Evolutionary conservation across 441 rosid species (phyloP).

Genomic region (Gossypium gossypioides): DNA sequence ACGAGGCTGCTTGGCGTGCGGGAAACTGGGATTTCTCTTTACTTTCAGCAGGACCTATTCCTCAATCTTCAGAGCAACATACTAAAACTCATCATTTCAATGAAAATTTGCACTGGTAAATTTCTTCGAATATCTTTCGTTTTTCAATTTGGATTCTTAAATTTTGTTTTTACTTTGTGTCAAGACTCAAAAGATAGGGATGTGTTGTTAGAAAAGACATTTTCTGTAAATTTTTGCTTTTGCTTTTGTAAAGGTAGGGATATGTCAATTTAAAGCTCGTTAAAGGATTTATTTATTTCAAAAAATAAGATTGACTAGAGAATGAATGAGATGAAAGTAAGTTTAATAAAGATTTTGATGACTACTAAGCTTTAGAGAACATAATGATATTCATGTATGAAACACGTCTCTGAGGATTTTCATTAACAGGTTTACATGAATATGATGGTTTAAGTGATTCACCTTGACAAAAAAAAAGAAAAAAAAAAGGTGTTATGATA

Average conservation of each 20-base stretch:
- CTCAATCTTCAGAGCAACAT: constrained; percentile 36
- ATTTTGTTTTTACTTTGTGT: neutral
- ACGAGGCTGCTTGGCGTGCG: constrained; percentile 97
- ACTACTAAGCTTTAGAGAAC: neutral
- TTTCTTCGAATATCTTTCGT: constrained; percentile 1
- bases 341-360: neutral
- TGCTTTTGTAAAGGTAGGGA: neutral
- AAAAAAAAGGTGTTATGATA: neutral
- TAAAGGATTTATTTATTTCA: neutral
- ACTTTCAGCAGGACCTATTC: constrained; percentile 38
- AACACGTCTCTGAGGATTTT: neutral
- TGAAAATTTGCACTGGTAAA: constrained; percentile 77
- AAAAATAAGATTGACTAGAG: neutral
- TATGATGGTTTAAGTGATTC: neutral
- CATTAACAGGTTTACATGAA: neutral
- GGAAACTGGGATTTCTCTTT: constrained; percentile 96
- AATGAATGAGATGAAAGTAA: constrained; percentile 7
- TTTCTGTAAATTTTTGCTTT: neutral
- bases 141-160: neutral
- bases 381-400: neutral
- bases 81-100: constrained; percentile 52
- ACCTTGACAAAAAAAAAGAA: neutral
- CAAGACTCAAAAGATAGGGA: neutral
- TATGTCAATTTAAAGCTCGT: neutral
- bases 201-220: neutral